A percentile compares a stretch with the other conserved stretches of the same genome.
Evolutionary conservation across 306 rosid species (phyloP).

Genomic region (Corylus heterophylla): DNA sequence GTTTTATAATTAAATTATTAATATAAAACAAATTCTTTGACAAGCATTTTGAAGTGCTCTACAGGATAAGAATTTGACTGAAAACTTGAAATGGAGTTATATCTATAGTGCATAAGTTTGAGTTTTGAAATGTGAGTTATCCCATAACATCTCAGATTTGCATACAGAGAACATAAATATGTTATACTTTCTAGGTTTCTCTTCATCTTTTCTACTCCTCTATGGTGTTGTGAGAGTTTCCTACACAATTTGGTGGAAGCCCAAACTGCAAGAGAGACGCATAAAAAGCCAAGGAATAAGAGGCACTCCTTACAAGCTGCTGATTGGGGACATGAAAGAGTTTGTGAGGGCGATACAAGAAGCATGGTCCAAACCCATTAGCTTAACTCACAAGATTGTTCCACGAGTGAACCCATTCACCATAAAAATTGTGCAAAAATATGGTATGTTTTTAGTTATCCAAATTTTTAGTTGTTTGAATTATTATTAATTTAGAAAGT

Average conservation of each 20-base stretch:
- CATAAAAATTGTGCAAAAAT: constrained; percentile 29
- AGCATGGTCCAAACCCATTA: constrained; percentile 54
- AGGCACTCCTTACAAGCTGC: constrained; percentile 49
- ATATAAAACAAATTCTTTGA: constrained; percentile 5
- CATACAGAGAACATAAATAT: background rate
- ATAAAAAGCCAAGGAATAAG: constrained; percentile 47
- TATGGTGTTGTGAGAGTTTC: constrained; percentile 35
- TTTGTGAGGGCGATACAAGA: constrained; percentile 38
- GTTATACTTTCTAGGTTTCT: constrained; percentile 9
- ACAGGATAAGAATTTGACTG: constrained; percentile 24
- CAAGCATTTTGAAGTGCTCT: background rate
- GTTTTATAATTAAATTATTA: background rate
- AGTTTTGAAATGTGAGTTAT: constrained; percentile 6
- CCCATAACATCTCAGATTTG: background rate
- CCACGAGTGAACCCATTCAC: constrained; percentile 54
- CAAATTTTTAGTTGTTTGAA: background rate
- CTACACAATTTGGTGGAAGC: constrained; percentile 46
- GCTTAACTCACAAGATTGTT: constrained; percentile 39
- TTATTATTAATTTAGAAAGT: too few relatives aligned
- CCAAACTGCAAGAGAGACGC: constrained; percentile 42
- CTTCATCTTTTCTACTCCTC: constrained; percentile 29
- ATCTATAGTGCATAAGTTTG: constrained; percentile 1
- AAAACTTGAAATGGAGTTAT: background rate
- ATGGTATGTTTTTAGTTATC: constrained; percentile 20
- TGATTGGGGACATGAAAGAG: constrained; percentile 50